Conservation (phyloP, 2,329 filamentous ascomycete genomes). For the Penicillium sp. region DNA sequence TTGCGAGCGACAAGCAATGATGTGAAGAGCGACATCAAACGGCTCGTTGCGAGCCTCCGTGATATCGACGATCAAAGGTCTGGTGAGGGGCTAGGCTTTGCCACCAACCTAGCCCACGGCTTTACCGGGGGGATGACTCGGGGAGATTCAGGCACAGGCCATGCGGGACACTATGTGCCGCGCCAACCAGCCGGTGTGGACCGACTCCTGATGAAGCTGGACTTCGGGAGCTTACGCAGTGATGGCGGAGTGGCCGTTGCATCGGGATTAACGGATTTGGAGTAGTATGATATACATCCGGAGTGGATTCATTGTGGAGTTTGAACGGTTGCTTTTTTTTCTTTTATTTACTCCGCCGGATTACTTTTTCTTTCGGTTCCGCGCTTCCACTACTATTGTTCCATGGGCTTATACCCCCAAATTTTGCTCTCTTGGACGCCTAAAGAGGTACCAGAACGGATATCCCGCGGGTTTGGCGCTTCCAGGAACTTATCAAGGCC, state of each 20-base stretch:
- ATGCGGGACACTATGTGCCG: slow-evolving; percentile 58
- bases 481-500: background rate
- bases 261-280: slow-evolving; percentile 12
- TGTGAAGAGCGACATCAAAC: slow-evolving; percentile 67
- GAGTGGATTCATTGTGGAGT: background rate
- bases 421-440: background rate
- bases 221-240: slow-evolving; percentile 49
- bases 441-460: background rate
- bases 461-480: slow-evolving; percentile 1
- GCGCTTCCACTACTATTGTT: background rate
- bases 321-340: background rate
- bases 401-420: background rate
- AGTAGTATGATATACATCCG: background rate
- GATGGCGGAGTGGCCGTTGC: slow-evolving; percentile 16
- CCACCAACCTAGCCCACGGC: background rate
- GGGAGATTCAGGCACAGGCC: slow-evolving; percentile 2
- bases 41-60: slow-evolving; percentile 56
- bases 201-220: slow-evolving; percentile 85
- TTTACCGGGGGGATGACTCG: background rate
- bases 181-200: slow-evolving; percentile 77
- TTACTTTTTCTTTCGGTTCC: background rate
- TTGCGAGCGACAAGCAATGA: slow-evolving; percentile 63
- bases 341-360: background rate
- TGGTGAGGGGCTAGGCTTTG: slow-evolving; percentile 34
- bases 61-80: slow-evolving; percentile 61